A percentile compares a stretch with the other conserved stretches of the same genome.
Conservation (phyloP, 257 asterid species). For the Mentha longifolia region DNA sequence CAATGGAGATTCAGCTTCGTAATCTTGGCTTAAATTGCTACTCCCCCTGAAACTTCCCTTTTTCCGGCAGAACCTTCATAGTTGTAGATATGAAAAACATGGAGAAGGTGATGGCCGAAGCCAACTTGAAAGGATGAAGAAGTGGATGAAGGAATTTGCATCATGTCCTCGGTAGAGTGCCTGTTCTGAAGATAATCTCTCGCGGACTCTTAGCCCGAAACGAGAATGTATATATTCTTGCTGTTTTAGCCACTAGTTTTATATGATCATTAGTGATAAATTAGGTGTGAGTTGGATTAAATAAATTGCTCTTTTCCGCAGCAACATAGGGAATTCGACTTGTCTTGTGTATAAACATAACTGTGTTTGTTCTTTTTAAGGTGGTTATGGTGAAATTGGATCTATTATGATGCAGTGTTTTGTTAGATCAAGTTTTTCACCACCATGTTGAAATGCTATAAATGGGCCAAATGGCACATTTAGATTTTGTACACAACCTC, state of each 20-base stretch:
- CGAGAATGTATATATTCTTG: constrained; percentile 36
- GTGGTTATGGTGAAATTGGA: background rate
- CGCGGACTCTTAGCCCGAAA: background rate
- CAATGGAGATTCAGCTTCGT: background rate
- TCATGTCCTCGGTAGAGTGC: constrained; percentile 2
- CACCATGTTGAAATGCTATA: too few species aligned
- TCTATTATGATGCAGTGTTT: background rate
- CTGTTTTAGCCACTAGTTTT: constrained; percentile 30
- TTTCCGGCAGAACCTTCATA: constrained; percentile 32
- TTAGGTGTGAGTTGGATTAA: background rate
- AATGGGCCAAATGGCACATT: too few species aligned
- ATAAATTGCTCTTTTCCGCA: constrained; percentile 1
- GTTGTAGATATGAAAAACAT: constrained; percentile 39
- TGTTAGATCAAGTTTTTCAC: too few species aligned
- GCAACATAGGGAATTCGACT: background rate
- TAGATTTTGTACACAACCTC: too few species aligned
- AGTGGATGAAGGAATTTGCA: background rate
- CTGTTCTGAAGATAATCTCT: background rate
- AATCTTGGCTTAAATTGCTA: background rate
- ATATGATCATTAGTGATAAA: constrained; percentile 16
- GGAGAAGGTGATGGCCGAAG: constrained; percentile 26
- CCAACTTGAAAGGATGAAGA: constrained; percentile 6
- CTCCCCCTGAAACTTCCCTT: background rate
- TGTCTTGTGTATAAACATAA: background rate
- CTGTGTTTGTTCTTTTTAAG: background rate